Percentiles rank a stretch among this genome's conserved stretches.
Evolutionary conservation across 129 eudicot genomes (phyloP).

Genomic region (Chrysanthemum seticuspe): DNA sequence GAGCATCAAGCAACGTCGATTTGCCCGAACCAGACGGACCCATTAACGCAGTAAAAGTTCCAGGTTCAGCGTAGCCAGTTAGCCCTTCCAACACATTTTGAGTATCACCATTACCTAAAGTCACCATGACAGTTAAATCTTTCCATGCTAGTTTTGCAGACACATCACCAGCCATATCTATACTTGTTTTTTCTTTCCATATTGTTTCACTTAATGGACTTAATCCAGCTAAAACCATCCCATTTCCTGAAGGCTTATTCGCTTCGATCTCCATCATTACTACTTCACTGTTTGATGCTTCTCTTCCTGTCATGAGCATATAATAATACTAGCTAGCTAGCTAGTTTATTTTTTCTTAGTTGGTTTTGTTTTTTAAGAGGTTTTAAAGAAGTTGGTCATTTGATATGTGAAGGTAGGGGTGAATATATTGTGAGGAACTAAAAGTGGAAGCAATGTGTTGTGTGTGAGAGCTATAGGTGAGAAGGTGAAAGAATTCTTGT

Average conservation of each 20-base stretch:
- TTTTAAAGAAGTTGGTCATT: not conserved
- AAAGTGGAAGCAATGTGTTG: constrained; percentile 39
- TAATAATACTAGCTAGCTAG: not conserved
- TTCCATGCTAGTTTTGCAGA: constrained; percentile 94
- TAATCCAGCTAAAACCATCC: constrained; percentile 49
- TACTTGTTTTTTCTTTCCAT: constrained; percentile 67
- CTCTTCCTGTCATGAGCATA: constrained; percentile 11
- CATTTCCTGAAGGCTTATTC: constrained; percentile 28
- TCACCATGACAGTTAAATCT: constrained; percentile 90
- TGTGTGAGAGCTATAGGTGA: constrained; percentile 40
- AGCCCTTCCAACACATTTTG: constrained; percentile 81
- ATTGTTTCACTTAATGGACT: constrained; percentile 86
- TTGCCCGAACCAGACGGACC: constrained; percentile 99
- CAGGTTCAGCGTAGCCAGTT: constrained; percentile 95
- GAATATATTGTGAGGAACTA: constrained; percentile 26
- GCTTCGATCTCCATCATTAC: constrained; percentile 75
- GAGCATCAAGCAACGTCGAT: constrained; percentile 92
- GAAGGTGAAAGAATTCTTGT: constrained; percentile 40
- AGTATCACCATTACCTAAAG: constrained; percentile 75
- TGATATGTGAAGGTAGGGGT: not conserved
- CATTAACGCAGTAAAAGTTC: constrained; percentile 91
- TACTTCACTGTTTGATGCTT: constrained; percentile 37
- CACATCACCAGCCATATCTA: constrained; percentile 74
- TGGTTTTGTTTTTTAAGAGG: not conserved
- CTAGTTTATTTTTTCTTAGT: not conserved